phyloP scores from a whole-genome alignment of 768 basidiomycete genomes.

The Daedaleopsis nitida region DNA sequence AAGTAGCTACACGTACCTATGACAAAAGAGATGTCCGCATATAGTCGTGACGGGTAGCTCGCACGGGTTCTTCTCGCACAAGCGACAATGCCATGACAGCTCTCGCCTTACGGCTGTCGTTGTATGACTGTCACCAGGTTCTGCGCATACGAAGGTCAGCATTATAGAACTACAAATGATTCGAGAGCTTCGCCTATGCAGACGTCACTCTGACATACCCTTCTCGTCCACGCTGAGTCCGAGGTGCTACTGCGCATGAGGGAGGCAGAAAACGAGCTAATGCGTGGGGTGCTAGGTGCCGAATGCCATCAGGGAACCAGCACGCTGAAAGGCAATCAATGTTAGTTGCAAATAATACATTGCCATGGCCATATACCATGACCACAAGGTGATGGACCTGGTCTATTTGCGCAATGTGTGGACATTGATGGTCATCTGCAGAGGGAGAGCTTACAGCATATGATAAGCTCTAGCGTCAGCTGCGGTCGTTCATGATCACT shows the following conservation, averaged over 20 bases:
- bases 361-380: too few species aligned
- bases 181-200: background rate
- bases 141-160: background rate
- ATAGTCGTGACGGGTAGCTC: slow-evolving; percentile 23
- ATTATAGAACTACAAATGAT: background rate
- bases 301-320: too few species aligned
- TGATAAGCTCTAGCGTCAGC: too few species aligned
- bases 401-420: too few species aligned
- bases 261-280: background rate
- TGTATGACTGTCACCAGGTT: background rate
- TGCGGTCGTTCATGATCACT: too few species aligned
- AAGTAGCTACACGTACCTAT: slow-evolving; percentile 17
- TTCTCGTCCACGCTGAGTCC: background rate
- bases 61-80: slow-evolving; percentile 20
- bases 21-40: slow-evolving; percentile 31
- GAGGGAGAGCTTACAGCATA: too few species aligned
- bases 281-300: background rate
- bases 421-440: too few species aligned
- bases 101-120: background rate
- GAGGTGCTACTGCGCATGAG: background rate
- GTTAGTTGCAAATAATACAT: too few species aligned
- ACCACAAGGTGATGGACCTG: too few species aligned
- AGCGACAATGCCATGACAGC: slow-evolving; percentile 14
- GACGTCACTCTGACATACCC: background rate
- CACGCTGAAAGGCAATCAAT: too few species aligned